Evolutionary conservation across 345 rosid genomes (phyloP).

Genomic region (Moricandia arvensis): DNA sequence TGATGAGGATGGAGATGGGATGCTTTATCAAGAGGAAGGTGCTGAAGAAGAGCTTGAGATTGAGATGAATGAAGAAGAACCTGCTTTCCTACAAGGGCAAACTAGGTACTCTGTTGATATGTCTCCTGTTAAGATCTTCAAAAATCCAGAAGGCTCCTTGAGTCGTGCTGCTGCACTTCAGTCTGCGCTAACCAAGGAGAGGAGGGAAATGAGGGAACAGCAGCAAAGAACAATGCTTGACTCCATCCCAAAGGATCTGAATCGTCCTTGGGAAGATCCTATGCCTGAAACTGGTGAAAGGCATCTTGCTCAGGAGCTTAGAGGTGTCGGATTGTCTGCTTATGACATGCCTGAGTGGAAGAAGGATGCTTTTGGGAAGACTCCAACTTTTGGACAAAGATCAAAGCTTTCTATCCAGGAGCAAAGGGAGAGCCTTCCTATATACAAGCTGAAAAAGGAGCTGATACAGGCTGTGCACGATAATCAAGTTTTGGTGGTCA

Average conservation of each 20-base stretch:
- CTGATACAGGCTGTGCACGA: conserved; percentile 82
- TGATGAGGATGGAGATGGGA: conserved; percentile 84
- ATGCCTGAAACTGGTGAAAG: conserved; percentile 93
- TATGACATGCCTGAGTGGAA: conserved; percentile 95
- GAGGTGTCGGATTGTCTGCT: conserved; percentile 89
- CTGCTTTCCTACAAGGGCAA: conserved; percentile 79
- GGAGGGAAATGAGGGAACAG: conserved; percentile 78
- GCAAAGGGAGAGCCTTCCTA: conserved; percentile 86
- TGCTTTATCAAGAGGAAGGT: conserved; percentile 77
- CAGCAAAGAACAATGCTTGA: conserved; percentile 92
- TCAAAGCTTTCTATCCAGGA: conserved; percentile 90
- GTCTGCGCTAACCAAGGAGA: conserved; percentile 84
- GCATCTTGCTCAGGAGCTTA: conserved; percentile 88
- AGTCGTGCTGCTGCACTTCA: conserved; percentile 93
- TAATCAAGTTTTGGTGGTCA: conserved; percentile 77
- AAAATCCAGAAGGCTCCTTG: conserved; percentile 91
- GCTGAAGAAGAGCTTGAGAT: conserved; percentile 93
- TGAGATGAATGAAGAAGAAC: conserved; percentile 89
- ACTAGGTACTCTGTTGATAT: conserved; percentile 68
- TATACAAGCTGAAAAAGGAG: conserved; percentile 83
- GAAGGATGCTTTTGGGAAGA: conserved; percentile 83
- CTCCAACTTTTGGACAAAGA: conserved; percentile 74
- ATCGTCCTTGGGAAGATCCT: conserved; percentile 97
- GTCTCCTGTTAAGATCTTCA: conserved; percentile 90
- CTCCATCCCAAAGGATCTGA: conserved; percentile 92